Base-by-base conservation (phyloP, 352 stramenopile species). In the Phytophthora fragariaefolia region DNA sequence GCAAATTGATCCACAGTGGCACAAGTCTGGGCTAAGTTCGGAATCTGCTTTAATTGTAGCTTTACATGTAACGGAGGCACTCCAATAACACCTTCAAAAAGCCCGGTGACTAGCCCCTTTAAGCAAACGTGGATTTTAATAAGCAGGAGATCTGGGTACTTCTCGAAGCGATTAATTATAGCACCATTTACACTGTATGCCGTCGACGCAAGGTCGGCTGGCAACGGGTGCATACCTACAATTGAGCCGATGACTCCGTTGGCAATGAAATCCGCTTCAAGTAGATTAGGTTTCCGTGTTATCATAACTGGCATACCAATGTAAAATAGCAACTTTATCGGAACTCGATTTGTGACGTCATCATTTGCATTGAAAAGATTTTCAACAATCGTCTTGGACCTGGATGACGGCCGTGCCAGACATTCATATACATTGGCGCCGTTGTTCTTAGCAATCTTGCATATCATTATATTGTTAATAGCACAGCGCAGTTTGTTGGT, bases 401-500 rank as follows among this genome's bases (percentile, higher is more conserved):
- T 46, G 0, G 34, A 28, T 0, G 12, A 30, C 8, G 62, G 17
- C 1, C 7, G 1, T 0, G 62, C 56, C 1, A 50, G 4, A 7
- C 26, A 46, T 27, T 75, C 67, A 13, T 65, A 75, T 1, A 68
- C 15, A 0, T 13, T 7, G 0, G 20, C 3, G 0, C 12, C 7
- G 0, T n/a, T 32, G 0, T 3, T 20, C 13, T 43, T 1, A 1
- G 55, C 67, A 4, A 62, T 28, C 3, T 26, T 1, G 3, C 64
- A 71, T 15, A 52, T 57, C 56, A 68, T 68, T 1, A 3, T n/a
- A 6, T 52, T 12, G 10, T 75, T 68, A 7, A 68, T 65, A 0
- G 45, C 56, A 45, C 52, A 57, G 3, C 56, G 49, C 0, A 71
- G 45, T 22, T 64, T 66, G 38, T 75, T 71, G 0, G 56, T 75